Percentiles rank a stretch among this genome's conserved stretches.
phyloP scores from a whole-genome alignment of 2,329 filamentous ascomycete species.

The Trichoderma sp. region DNA sequence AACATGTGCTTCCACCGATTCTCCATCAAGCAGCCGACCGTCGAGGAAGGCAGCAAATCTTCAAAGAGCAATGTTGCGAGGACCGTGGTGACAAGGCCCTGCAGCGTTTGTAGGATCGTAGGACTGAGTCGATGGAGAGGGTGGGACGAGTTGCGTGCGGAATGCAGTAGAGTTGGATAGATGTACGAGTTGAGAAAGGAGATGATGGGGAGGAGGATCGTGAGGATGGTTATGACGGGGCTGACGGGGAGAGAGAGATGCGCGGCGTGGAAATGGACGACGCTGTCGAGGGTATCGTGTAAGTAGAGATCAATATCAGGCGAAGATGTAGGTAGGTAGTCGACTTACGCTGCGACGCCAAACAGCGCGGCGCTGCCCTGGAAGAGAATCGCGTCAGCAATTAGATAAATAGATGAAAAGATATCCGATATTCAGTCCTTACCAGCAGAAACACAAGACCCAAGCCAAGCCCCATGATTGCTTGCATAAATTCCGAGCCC shows the following conservation, averaged over 20 bases:
- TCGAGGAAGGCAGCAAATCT: slow-evolving; percentile 32
- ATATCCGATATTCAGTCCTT: slow-evolving; percentile 2
- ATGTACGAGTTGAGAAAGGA: slow-evolving; percentile 37
- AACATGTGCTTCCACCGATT: slow-evolving; percentile 56
- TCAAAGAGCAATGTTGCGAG: slow-evolving; percentile 44
- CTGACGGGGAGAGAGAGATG: slow-evolving; percentile 42
- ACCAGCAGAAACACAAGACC: slow-evolving; percentile 34
- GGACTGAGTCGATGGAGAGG: slow-evolving; percentile 29
- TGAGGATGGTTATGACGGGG: slow-evolving; percentile 34
- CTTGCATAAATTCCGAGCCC: neutral
- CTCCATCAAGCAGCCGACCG: slow-evolving; percentile 52
- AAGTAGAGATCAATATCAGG: neutral
- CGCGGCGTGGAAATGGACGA: slow-evolving; percentile 38
- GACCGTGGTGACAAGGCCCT: slow-evolving; percentile 41
- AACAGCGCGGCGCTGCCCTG: slow-evolving; percentile 33
- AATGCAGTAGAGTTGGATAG: slow-evolving; percentile 33
- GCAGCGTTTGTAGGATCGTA: slow-evolving; percentile 40
- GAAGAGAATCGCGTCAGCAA: neutral
- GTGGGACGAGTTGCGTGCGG: slow-evolving; percentile 23
- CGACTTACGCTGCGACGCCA: slow-evolving; percentile 32
- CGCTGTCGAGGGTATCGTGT: slow-evolving; percentile 27
- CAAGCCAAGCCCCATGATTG: slow-evolving; percentile 25
- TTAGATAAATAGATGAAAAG: neutral
- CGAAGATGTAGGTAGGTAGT: neutral
- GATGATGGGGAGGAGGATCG: slow-evolving; percentile 41